Percentiles rank a stretch among this genome's conserved stretches.
Evolutionary conservation across 371 early-diverging fungal species (phyloP).

Genomic region (Mucor velutinosus): DNA sequence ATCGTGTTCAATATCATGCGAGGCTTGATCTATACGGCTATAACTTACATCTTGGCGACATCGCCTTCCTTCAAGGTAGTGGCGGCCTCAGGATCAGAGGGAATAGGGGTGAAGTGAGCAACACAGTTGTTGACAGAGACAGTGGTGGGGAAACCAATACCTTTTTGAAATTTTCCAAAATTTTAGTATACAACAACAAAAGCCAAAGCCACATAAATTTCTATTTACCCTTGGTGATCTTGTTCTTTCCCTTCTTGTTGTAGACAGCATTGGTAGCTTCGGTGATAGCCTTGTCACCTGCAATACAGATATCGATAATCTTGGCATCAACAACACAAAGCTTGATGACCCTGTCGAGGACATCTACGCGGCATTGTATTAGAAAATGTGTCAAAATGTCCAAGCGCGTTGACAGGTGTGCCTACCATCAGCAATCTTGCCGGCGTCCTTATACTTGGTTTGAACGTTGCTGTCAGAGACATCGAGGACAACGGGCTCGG

Average conservation of each 20-base stretch:
- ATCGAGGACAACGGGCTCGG: conserved; percentile 26
- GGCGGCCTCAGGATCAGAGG: conserved; percentile 62
- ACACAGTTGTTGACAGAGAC: conserved; percentile 86
- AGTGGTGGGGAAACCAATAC: conserved; percentile 89
- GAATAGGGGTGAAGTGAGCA: conserved; percentile 83
- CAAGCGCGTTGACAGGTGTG: conserved; percentile 4
- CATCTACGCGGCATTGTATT: conserved; percentile 42
- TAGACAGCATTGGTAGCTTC: conserved; percentile 61
- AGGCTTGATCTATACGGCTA: not conserved
- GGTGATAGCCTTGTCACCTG: conserved; percentile 80
- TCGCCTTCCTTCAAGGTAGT: conserved; percentile 76
- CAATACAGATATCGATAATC: conserved; percentile 77
- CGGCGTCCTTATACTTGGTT: conserved; percentile 88
- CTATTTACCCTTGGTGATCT: conserved; percentile 66
- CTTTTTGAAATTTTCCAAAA: conserved; percentile 37
- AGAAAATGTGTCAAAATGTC: not conserved
- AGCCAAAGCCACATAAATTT: not conserved
- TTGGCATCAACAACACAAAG: conserved; percentile 75
- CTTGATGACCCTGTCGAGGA: conserved; percentile 69
- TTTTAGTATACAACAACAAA: conserved; percentile 18
- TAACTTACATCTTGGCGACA: conserved; percentile 83
- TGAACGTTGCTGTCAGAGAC: conserved; percentile 70
- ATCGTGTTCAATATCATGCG: not conserved
- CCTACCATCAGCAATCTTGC: conserved; percentile 82
- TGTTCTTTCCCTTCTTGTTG: conserved; percentile 55